phyloP scores from a whole-genome alignment of 805 yeast species.

The Pichia deserticola region DNA sequence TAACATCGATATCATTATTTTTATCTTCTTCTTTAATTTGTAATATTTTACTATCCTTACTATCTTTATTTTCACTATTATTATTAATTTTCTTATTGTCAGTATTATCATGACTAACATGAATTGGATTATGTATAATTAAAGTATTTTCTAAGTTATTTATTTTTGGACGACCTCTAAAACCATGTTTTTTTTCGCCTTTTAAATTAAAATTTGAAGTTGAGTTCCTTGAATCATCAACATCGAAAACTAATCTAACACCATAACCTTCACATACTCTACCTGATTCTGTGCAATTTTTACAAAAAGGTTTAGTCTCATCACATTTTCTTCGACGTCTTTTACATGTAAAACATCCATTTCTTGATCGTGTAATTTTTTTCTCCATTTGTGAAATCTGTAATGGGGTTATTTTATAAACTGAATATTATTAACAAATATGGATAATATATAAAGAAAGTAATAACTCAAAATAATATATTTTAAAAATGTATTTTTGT shows the following conservation, averaged over 20 bases:
- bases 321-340: constrained; percentile 49
- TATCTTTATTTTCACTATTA: neutral
- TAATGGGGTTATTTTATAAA: neutral
- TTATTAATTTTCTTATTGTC: neutral
- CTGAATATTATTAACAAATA: neutral
- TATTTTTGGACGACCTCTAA: constrained; percentile 37
- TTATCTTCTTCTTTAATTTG: neutral
- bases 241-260: constrained; percentile 41
- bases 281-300: constrained; percentile 39
- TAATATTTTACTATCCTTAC: no score
- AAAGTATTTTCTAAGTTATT: neutral
- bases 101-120: no score
- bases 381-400: constrained; percentile 22
- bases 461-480: no score
- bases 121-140: no score
- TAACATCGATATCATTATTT: neutral
- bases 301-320: constrained; percentile 45
- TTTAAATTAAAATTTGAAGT: constrained; percentile 15
- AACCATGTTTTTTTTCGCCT: constrained; percentile 34
- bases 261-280: constrained; percentile 45
- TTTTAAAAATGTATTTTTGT: neutral
- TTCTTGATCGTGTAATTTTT: constrained; percentile 39
- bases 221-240: constrained; percentile 36
- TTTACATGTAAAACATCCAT: constrained; percentile 55
- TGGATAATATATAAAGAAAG: no score